Evolutionary conservation across 192 early-diverging fungal genomes (phyloP), one percentile per base, ranked within the genome.

Genomic region (Entomortierella parvispora): DNA sequence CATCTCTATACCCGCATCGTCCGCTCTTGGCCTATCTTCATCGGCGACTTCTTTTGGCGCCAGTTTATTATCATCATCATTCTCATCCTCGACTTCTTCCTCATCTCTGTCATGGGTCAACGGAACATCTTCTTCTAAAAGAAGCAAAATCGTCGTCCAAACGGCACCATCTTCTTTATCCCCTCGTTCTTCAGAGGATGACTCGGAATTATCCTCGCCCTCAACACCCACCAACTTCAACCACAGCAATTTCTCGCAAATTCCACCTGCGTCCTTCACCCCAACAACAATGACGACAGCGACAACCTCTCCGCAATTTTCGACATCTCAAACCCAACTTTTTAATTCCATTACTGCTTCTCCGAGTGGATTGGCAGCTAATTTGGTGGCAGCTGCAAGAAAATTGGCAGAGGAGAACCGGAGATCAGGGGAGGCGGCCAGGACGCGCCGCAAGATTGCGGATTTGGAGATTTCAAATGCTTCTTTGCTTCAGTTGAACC

Each of bases 391-490:
- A 0, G 62, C 70, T 29, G 62, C 70, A 43, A 62, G 37, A 5
- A 72, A 72, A 18, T 40, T 45, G 11, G 70, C 61, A 53, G 70
- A 65, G 23, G 70, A 77, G 25, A 77, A 53, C 33, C 33, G 74
- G n/a, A 43, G 66, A 32, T 15, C 44, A 20, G 74, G 63, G 11
- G 74, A 77, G 29, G 74, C 65, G 14, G 74, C 74, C 7, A 42
- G 74, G 15, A 77, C 68, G 28, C 51, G 74, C 2, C 68, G 77
- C 22, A 71, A 85, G 80, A 84, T 86, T 70, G 72, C 65, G 28
- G 85, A 87, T 75, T 79, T 87, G 37, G 87, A 88, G 64, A 84
- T 88, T 26, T 86, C 87, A 1, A 88, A 84, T 28, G 54, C 82
- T 18, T 85, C 83, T 26, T 57, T 88, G 10, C 62, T 84, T 10